Percentiles rank a stretch among this genome's conserved stretches.
Conservation (phyloP, 768 basidiomycete species). For the Pleurotus giganteus region DNA sequence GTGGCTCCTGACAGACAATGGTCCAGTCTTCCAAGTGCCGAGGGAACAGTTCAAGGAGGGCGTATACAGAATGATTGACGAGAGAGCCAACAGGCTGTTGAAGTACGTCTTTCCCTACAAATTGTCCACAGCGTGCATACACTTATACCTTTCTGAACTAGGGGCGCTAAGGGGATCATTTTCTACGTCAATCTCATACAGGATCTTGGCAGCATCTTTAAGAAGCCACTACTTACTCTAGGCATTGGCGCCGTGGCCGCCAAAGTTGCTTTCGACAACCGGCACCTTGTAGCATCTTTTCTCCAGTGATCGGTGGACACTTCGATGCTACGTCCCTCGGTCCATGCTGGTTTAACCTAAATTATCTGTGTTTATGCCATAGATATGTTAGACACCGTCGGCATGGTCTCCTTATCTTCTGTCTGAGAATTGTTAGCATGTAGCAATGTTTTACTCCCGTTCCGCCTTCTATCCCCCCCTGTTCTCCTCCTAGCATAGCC, state of each 20-base stretch:
- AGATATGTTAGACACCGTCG: too few species aligned
- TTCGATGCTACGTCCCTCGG: too few species aligned
- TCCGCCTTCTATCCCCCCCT: too few species aligned
- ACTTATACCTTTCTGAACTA: too few species aligned
- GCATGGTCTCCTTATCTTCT: too few species aligned
- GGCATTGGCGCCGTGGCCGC: not conserved
- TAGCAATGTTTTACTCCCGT: too few species aligned
- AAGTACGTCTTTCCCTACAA: slow-evolving; percentile 30
- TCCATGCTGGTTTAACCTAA: too few species aligned
- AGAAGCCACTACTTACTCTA: not conserved
- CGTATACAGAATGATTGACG: slow-evolving; percentile 53
- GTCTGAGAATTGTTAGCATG: too few species aligned
- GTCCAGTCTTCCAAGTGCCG: slow-evolving; percentile 44
- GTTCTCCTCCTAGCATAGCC: too few species aligned
- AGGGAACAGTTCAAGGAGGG: slow-evolving; percentile 48
- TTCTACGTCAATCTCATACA: not conserved
- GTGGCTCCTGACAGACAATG: slow-evolving; percentile 48
- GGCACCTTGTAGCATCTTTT: not conserved
- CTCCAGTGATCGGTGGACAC: too few species aligned
- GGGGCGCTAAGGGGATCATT: not conserved
- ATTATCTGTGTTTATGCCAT: too few species aligned
- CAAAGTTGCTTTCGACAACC: not conserved
- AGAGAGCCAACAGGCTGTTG: slow-evolving; percentile 32
- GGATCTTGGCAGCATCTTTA: not conserved
- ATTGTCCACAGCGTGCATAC: too few species aligned